Evolutionary conservation across 1,284 basidiomycete species (phyloP), one percentile per base, ranked within the genome.

Genomic region (Ganoderma lucidum): DNA sequence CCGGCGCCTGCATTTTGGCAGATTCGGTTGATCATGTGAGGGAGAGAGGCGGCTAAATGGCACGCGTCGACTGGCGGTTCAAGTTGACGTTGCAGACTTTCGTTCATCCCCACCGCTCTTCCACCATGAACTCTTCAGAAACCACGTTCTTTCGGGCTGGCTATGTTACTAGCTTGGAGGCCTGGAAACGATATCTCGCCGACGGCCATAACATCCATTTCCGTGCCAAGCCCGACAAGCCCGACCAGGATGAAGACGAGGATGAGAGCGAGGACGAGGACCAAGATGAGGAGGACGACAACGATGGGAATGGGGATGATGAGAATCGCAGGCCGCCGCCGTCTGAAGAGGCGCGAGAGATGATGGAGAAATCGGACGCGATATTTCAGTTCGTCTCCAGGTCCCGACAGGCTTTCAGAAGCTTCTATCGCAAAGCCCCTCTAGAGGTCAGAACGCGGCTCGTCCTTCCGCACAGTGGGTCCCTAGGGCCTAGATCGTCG

Each of bases 401-500:
- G 1, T 30, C 3, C n/a, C 4, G 28, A 55, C 30, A 6, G 19
- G 4, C 14, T 17, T 55, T 55, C 28, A 15, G 53, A 15, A 10
- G 0, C 1, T 14, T 55, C 28, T 14, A 15, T 14, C 53, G 53
- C 28, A 17, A 17, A 17, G 53, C 28, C 2, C 28, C 30, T 32
- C 14, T 12, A 15, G 53, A 55, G 53, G 14, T 17, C 0, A 32
- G 15, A 6, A 9, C 30, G 14, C 28, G 30, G 15, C 53, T 55
- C 15, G 28, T 55, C 14, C 53, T 55, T 55, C 53, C 53, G 6
- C 53, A 55, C 30, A 55, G 53, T 55, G 53, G 17, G 53, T 55
- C 9, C 19, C 4, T 32, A 23, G 23, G 23, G 23, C 23, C 23
- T 23, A 23, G 23, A 23, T 23, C 17, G 17, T 45, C 44, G 44